phyloP scores from a whole-genome alignment of 108 stramenopile species.

The Skeletonema tropicum region DNA sequence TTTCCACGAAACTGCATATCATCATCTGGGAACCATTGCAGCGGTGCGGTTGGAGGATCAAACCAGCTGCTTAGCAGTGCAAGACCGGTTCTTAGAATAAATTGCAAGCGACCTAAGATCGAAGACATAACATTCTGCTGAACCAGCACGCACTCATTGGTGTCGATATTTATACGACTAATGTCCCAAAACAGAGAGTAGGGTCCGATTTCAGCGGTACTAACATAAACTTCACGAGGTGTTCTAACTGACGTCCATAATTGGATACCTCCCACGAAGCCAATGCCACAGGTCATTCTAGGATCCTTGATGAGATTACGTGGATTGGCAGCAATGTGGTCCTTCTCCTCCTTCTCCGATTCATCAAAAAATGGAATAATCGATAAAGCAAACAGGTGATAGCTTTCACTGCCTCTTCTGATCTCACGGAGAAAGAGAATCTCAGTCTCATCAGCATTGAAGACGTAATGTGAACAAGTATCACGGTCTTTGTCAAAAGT shows the following conservation, averaged over 20 bases:
- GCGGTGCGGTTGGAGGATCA: slow-evolving; percentile 15
- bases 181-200: slow-evolving; percentile 34
- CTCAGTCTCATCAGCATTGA: slow-evolving; percentile 24
- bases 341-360: not conserved
- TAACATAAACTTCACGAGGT: slow-evolving; percentile 17
- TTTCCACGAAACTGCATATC: slow-evolving; percentile 26
- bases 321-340: not conserved
- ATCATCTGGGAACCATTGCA: slow-evolving; percentile 39
- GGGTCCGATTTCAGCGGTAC: slow-evolving; percentile 11
- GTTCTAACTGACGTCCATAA: slow-evolving; percentile 15
- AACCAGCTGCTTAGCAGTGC: not conserved
- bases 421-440: slow-evolving; percentile 24
- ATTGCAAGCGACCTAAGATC: not conserved
- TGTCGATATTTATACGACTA: slow-evolving; percentile 18
- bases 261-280: slow-evolving; percentile 30
- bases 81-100: slow-evolving; percentile 1
- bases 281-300: slow-evolving; percentile 23
- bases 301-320: slow-evolving; percentile 20
- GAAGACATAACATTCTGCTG: slow-evolving; percentile 36
- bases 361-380: slow-evolving; percentile 16
- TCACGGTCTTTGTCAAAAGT: slow-evolving; percentile 21
- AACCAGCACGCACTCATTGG: slow-evolving; percentile 8
- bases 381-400: slow-evolving; percentile 20
- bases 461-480: slow-evolving; percentile 15
- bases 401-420: slow-evolving; percentile 25